Evolutionary conservation across 352 stramenopile species (phyloP).

Genomic region (Aphanomyces astaci): DNA sequence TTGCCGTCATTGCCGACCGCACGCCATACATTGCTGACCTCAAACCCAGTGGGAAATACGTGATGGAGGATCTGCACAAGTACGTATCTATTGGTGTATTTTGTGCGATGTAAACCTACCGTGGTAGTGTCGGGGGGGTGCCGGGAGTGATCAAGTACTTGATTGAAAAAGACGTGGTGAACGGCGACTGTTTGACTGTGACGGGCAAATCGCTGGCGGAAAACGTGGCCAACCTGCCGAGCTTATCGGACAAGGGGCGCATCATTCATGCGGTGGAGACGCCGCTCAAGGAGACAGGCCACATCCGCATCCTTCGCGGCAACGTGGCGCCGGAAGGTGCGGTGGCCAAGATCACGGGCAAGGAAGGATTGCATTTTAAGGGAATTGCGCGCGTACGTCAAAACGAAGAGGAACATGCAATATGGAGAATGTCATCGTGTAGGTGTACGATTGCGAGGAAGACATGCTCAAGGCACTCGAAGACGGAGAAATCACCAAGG

Average conservation of each 20-base stretch:
- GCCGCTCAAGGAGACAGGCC: conserved; percentile 88
- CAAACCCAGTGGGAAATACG: conserved; percentile 96
- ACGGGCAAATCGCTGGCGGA: conserved; percentile 96
- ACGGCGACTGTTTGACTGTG: conserved; percentile 96
- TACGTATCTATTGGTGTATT: neutral
- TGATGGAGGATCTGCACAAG: conserved; percentile 98
- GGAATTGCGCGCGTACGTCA: conserved; percentile 35
- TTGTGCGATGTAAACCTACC: neutral
- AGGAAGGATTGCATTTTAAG: conserved; percentile 81
- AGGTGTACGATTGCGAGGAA: conserved; percentile 96
- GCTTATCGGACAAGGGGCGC: conserved; percentile 91
- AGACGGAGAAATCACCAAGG: conserved; percentile 90
- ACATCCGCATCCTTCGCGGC: conserved; percentile 95
- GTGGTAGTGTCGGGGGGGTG: conserved; percentile 86
- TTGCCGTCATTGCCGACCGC: conserved; percentile 90
- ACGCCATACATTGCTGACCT: conserved; percentile 97
- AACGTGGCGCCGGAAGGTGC: conserved; percentile 94
- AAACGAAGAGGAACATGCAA: neutral
- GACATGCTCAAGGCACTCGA: conserved; percentile 91
- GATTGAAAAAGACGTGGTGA: conserved; percentile 93
- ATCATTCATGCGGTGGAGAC: conserved; percentile 94
- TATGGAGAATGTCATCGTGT: neutral
- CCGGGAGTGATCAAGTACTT: conserved; percentile 98
- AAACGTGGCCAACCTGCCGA: conserved; percentile 93
- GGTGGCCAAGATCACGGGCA: conserved; percentile 94